Conservation (phyloP, 176 grass and related monocot genomes). For the Aegilops bicornis region DNA sequence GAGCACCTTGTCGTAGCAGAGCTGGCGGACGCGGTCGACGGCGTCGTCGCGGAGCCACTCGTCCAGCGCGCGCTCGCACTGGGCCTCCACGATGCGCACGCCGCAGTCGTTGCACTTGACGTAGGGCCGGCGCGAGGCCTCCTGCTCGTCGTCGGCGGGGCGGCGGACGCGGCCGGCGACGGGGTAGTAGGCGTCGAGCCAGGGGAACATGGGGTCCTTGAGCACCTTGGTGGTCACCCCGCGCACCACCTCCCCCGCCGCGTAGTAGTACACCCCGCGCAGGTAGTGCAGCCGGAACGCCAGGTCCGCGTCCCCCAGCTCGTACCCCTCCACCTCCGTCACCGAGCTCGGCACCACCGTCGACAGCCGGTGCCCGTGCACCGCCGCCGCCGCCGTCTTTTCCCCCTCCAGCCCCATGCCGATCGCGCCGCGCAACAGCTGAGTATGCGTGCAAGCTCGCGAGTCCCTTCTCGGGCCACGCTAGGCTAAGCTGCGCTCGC, state of each 20-base stretch:
- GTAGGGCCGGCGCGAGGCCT: slow-evolving; percentile 27
- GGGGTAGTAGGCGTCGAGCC: slow-evolving; percentile 63
- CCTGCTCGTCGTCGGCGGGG: slow-evolving; percentile 5
- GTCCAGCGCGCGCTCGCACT: slow-evolving; percentile 45
- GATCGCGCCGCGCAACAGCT: neutral
- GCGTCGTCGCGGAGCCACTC: slow-evolving; percentile 59
- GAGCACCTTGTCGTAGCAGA: slow-evolving; percentile 77
- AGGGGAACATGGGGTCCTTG: slow-evolving; percentile 83
- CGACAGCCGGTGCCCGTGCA: slow-evolving; percentile 69
- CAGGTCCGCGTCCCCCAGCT: slow-evolving; percentile 45
- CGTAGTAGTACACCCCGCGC: slow-evolving; percentile 72
- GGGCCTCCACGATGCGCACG: slow-evolving; percentile 83
- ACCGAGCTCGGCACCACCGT: slow-evolving; percentile 82
- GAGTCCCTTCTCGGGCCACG: neutral
- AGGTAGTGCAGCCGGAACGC: slow-evolving; percentile 87
- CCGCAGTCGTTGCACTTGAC: slow-evolving; percentile 97
- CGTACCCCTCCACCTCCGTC: slow-evolving; percentile 64
- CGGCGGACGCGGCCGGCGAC: slow-evolving; percentile 65
- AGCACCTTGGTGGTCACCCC: slow-evolving; percentile 42
- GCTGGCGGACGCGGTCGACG: slow-evolving; percentile 23
- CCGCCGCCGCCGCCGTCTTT: neutral
- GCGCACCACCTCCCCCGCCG: slow-evolving; percentile 29
- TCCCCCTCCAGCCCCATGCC: slow-evolving; percentile 45
- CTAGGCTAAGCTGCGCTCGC: neutral
- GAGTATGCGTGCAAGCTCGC: neutral